A percentile compares a stretch with the other conserved stretches of the same genome.
Conservation (phyloP, 306 rosid species). For the Elaeagnus macrophylla region DNA sequence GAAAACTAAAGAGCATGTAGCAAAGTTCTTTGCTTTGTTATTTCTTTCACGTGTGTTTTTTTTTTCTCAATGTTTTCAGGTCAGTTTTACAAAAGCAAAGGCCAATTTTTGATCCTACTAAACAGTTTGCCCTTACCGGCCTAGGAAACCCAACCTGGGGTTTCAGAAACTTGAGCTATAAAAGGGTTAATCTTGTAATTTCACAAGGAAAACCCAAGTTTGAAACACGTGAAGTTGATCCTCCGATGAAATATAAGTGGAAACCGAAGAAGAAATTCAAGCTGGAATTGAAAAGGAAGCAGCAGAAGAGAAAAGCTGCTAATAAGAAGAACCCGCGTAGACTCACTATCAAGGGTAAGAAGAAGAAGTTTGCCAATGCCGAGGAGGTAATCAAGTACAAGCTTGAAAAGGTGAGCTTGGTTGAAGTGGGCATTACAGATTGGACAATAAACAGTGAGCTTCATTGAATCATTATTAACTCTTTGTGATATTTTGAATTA, state of each 20-base stretch:
- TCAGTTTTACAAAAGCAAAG: slow-evolving; percentile 27
- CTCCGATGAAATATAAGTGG: slow-evolving; percentile 80
- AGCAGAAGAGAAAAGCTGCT: slow-evolving; percentile 67
- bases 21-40: too few relatives aligned
- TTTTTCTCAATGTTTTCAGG: slow-evolving; percentile 32
- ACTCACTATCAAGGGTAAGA: slow-evolving; percentile 61
- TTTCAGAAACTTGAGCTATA: slow-evolving; percentile 57
- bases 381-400: slow-evolving; percentile 70
- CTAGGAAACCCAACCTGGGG: slow-evolving; percentile 28
- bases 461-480: too few relatives aligned
- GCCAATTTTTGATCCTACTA: slow-evolving; percentile 18
- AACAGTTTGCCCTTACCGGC: slow-evolving; percentile 16
- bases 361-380: slow-evolving; percentile 56
- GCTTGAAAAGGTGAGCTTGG: slow-evolving; percentile 60
- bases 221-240: slow-evolving; percentile 50
- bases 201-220: slow-evolving; percentile 70
- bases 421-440: background rate
- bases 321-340: slow-evolving; percentile 79
- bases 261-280: slow-evolving; percentile 68
- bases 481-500: too few relatives aligned
- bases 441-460: too few relatives aligned
- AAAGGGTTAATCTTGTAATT: slow-evolving; percentile 64
- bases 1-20: background rate
- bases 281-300: slow-evolving; percentile 66
- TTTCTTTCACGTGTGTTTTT: background rate